Conservation (phyloP, 495 filamentous ascomycete species). For the Haplographium delicatum region DNA sequence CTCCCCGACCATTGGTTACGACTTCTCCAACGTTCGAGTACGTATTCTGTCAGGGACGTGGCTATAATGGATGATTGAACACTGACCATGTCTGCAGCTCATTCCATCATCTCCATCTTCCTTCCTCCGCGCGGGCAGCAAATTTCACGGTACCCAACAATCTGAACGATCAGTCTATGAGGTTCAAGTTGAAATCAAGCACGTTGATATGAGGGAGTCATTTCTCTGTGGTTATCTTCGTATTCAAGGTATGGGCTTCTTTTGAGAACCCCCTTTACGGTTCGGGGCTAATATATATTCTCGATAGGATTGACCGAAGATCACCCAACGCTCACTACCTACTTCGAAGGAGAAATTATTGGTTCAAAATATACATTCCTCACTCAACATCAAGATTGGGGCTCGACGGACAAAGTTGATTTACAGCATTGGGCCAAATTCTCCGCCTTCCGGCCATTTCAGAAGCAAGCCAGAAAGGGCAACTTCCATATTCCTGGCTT, state of each 20-base stretch:
- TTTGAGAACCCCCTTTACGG: background rate
- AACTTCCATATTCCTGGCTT: conserved; percentile 56
- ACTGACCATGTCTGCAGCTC: conserved; percentile 35
- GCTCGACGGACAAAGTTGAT: conserved; percentile 87
- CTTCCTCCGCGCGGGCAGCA: conserved; percentile 81
- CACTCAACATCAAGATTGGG: conserved; percentile 87
- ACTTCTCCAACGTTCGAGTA: conserved; percentile 65
- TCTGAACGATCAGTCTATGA: conserved; percentile 89
- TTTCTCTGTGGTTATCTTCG: conserved; percentile 93
- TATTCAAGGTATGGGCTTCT: conserved; percentile 71
- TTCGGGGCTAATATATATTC: conserved; percentile 7
- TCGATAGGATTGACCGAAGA: conserved; percentile 81
- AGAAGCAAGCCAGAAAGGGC: conserved; percentile 63
- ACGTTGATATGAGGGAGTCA: conserved; percentile 91
- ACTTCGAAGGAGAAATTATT: conserved; percentile 98
- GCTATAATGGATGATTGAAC: background rate
- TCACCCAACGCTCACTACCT: conserved; percentile 93
- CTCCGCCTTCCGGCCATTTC: conserved; percentile 73
- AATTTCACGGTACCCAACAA: conserved; percentile 84
- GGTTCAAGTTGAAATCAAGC: conserved; percentile 94
- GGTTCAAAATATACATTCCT: conserved; percentile 90
- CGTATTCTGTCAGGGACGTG: conserved; percentile 19
- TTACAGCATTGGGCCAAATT: conserved; percentile 92
- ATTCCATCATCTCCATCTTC: conserved; percentile 65
- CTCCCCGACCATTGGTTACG: conserved; percentile 45